A percentile compares a stretch with the other conserved stretches of the same genome.
Conservation (phyloP, 805 yeast genomes). For the Yarrowia sp. region DNA sequence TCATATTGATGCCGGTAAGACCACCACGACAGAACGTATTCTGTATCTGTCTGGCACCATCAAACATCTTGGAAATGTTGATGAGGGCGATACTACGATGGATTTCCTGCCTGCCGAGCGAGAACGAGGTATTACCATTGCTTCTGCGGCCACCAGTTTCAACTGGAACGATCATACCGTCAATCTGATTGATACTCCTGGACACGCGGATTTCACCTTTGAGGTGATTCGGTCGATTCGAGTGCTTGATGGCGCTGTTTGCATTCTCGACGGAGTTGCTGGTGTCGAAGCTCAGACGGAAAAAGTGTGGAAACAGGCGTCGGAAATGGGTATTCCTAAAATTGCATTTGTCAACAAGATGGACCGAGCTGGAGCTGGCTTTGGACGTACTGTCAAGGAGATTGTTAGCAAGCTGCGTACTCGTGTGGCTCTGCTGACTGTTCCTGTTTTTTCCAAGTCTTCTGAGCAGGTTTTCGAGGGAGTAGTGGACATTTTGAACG, state of each 20-base stretch:
- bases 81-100: conserved; percentile 94
- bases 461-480: conserved; percentile 53
- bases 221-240: conserved; percentile 88
- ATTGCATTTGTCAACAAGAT: conserved; percentile 85
- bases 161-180: conserved; percentile 77
- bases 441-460: conserved; percentile 59
- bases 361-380: conserved; percentile 97
- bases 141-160: conserved; percentile 90
- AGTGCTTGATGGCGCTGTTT: conserved; percentile 91
- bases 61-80: conserved; percentile 80
- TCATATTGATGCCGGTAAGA: conserved; percentile 98
- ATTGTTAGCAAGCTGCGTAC: conserved; percentile 72
- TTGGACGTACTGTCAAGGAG: conserved; percentile 82
- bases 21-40: conserved; percentile 96
- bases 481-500: conserved; percentile 68
- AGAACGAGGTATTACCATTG: conserved; percentile 91
- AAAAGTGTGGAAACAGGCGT: conserved; percentile 91
- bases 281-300: conserved; percentile 99
- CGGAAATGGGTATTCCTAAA: conserved; percentile 61
- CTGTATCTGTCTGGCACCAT: conserved; percentile 84
- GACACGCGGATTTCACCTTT: conserved; percentile 95
- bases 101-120: conserved; percentile 89
- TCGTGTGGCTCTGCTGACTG: conserved; percentile 65
- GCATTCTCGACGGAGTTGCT: conserved; percentile 90
- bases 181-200: conserved; percentile 94